Evolutionary conservation across 768 basidiomycete genomes (phyloP), one percentile per base, ranked within the genome.

Genomic region (Pleurotus sapidus): DNA sequence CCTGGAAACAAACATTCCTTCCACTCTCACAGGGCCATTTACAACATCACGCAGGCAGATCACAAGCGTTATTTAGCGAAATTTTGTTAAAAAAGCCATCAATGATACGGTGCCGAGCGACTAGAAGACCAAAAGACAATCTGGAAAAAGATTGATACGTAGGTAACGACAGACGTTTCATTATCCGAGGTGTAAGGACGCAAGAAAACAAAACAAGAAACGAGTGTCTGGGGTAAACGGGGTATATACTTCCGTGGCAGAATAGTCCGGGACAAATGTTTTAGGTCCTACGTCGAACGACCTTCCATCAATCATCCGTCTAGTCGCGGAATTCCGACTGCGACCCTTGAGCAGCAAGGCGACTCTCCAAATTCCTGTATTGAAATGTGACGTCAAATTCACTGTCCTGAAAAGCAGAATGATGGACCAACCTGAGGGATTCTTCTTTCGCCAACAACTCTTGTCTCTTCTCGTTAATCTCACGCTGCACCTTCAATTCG

Each of bases 391-490:
- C 6, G 49, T 51, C 18, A 58, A 43, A 45, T 5, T 24, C 27
- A 42, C 18, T 12, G 14, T 25, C n/a, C 14, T 34, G 42, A 24
- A 34, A 15, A 37, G 24, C 40, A 49, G 46, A 46, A n/a, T 38
- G 17, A 57, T 56, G 49, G 7, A 59, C 82, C 54, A 59, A 91
- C 89, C 90, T 84, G 65, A 93, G 89, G 45, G 91, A 91, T 72
- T 97, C 95, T 71, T 97, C 96, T 72, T 96, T 97, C 40, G 96
- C 97, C 66, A 97, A 75, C 60, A 98, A 76, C 69, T 98, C 96
- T 70, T 98, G 96, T 67, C 95, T 82, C 78, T 96, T 95, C 79
- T 98, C 92, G 69, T 91, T 93, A 73, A 99, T 93, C 79, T 99
- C 97, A 49, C 97, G 84, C 73, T 98, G 95, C 25, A 98, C 94